Conservation (phyloP, 2,329 filamentous ascomycete genomes). For the Penicillium corylophilum region DNA sequence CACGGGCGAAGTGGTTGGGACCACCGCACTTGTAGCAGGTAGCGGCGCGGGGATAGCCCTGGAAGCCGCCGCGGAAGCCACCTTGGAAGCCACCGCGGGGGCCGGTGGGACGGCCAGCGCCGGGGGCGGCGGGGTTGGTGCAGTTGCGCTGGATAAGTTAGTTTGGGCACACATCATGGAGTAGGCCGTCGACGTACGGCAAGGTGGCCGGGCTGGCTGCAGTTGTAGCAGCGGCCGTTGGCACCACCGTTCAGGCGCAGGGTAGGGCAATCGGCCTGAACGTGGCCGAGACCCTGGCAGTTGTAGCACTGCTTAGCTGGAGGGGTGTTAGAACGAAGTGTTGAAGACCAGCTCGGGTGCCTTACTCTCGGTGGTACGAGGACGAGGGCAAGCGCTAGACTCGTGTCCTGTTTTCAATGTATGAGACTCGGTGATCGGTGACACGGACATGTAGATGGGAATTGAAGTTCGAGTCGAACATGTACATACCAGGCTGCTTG, state of each 20-base stretch:
- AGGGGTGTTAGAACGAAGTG: slow-evolving; percentile 20
- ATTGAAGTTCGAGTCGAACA: slow-evolving; percentile 19
- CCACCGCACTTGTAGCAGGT: slow-evolving; percentile 72
- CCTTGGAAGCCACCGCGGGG: slow-evolving; percentile 65
- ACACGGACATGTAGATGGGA: slow-evolving; percentile 2
- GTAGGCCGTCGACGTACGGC: slow-evolving; percentile 60
- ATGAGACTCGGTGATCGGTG: slow-evolving; percentile 12
- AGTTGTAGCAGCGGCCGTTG: slow-evolving; percentile 93
- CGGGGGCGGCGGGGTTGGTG: slow-evolving; percentile 51
- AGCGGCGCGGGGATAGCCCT: slow-evolving; percentile 55
- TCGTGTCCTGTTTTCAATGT: slow-evolving; percentile 68
- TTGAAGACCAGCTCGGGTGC: slow-evolving; percentile 3
- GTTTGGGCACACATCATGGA: slow-evolving; percentile 1
- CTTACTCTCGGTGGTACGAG: slow-evolving; percentile 88
- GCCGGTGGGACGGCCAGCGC: slow-evolving; percentile 63
- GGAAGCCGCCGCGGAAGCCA: slow-evolving; percentile 72
- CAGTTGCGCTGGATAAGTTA: slow-evolving; percentile 66
- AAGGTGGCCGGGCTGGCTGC: slow-evolving; percentile 87
- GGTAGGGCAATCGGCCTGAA: slow-evolving; percentile 98
- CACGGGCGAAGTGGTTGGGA: slow-evolving; percentile 96
- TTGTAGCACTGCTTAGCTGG: slow-evolving; percentile 98
- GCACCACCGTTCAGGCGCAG: slow-evolving; percentile 76
- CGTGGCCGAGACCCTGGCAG: slow-evolving; percentile 96
- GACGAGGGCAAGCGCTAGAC: slow-evolving; percentile 94
- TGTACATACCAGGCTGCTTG: slow-evolving; percentile 48